These are phyloP conservation scores for Pelargonium citronellum DNA, from an alignment of 441 rosid species.

Conservation along the genomic window DNA sequence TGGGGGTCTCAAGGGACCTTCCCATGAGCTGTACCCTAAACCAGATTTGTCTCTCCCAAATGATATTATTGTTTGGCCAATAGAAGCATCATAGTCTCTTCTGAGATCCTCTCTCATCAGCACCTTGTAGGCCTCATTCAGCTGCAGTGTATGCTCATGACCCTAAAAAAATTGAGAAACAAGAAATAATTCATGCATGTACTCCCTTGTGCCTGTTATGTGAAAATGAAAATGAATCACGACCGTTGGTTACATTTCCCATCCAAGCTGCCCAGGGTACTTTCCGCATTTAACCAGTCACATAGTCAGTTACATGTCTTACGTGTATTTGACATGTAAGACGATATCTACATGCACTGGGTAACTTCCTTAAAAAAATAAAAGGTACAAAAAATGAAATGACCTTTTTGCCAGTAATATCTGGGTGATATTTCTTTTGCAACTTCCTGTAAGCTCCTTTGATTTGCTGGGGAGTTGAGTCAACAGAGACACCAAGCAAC, in stretches of 20 bases:
- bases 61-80: slow-evolving; percentile 28
- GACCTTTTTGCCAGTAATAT: slow-evolving; percentile 56
- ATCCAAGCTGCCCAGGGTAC: no score
- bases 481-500: slow-evolving; percentile 44
- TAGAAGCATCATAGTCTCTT: slow-evolving; percentile 39
- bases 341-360: no score
- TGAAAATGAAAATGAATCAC: no score
- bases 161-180: no score
- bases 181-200: no score
- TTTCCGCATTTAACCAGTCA: no score
- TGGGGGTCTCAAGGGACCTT: slow-evolving; percentile 48
- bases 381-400: background rate
- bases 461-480: slow-evolving; percentile 37
- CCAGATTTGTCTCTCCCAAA: slow-evolving; percentile 21
- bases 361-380: no score
- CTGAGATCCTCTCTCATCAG: slow-evolving; percentile 40
- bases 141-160: slow-evolving; percentile 41
- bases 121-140: slow-evolving; percentile 53
- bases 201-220: no score
- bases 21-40: slow-evolving; percentile 47
- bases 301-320: no score
- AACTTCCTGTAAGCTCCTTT: slow-evolving; percentile 57
- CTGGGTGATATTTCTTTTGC: slow-evolving; percentile 62
- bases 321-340: no score
- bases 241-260: no score